Evolutionary conservation across 495 filamentous ascomycete species (phyloP).

Genomic region (Darksidea phi): DNA sequence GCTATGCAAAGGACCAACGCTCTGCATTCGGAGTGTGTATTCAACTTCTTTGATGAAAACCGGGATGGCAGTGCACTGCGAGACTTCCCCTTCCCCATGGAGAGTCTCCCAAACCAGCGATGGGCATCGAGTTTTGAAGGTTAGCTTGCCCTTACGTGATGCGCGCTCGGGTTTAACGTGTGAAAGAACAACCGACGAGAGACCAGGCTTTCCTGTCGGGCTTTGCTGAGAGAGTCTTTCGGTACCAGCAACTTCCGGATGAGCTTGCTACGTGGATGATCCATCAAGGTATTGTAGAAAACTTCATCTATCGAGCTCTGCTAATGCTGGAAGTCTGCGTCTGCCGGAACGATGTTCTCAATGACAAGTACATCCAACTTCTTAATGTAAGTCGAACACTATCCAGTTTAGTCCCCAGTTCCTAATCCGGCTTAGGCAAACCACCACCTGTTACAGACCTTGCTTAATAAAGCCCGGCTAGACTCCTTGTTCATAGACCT

Average conservation of each 20-base stretch:
- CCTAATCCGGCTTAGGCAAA: too few species aligned
- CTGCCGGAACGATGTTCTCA: constrained; percentile 61
- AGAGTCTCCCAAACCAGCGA: constrained; percentile 11
- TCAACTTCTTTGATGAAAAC: constrained; percentile 62
- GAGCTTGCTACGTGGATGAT: constrained; percentile 74
- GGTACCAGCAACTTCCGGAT: constrained; percentile 58
- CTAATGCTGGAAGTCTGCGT: constrained; percentile 48
- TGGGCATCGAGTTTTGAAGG: constrained; percentile 45
- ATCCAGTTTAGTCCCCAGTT: too few species aligned
- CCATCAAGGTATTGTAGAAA: constrained; percentile 51
- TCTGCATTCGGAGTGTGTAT: constrained; percentile 57
- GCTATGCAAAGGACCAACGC: constrained; percentile 77
- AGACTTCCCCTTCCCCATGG: constrained; percentile 19
- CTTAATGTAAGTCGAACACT: constrained; percentile 31
- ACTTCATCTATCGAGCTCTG: background rate
- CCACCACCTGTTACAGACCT: too few species aligned
- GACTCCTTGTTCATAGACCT: constrained; percentile 4
- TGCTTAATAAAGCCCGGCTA: background rate
- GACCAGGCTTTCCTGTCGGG: constrained; percentile 69
- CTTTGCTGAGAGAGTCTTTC: constrained; percentile 59
- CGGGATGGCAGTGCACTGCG: background rate
- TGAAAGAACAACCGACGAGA: constrained; percentile 50
- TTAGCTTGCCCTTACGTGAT: constrained; percentile 27
- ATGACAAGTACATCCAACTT: constrained; percentile 61
- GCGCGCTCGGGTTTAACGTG: constrained; percentile 20